Percentiles rank a stretch among this genome's conserved stretches.
Conservation (phyloP, 306 rosid genomes). For the Cercis canadensis region DNA sequence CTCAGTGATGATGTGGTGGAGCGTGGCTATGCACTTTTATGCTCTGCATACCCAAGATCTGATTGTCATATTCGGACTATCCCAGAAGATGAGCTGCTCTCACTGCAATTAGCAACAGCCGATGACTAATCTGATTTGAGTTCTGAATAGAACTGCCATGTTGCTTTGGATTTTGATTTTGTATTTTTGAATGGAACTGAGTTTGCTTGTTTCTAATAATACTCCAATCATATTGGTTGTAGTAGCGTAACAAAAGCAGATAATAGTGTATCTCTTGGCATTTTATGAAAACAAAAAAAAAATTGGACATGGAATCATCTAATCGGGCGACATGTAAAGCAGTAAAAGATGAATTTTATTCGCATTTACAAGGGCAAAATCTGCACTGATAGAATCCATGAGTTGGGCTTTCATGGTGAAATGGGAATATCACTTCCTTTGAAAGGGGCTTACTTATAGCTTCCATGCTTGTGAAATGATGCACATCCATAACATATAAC, state of each 20-base stretch:
- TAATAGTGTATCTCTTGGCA: no score
- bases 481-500: not conserved
- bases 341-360: no score
- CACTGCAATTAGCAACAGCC: conserved; percentile 91
- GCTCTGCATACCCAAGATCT: conserved; percentile 76
- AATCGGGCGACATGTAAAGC: no score
- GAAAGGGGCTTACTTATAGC: no score
- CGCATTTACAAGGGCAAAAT: no score
- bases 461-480: no score
- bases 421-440: no score
- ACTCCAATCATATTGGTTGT: conserved; percentile 15
- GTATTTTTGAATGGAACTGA: conserved; percentile 23
- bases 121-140: conserved; percentile 61
- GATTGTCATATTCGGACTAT: conserved; percentile 80
- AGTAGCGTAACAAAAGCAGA: no score
- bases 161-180: conserved; percentile 10
- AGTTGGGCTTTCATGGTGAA: no score
- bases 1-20: conserved; percentile 97
- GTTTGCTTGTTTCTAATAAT: conserved; percentile 30
- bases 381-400: no score
- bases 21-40: conserved; percentile 77
- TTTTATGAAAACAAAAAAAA: no score
- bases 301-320: no score
- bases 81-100: conserved; percentile 84
- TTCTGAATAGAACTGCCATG: conserved; percentile 21